These are phyloP conservation scores for Medicago lupulina DNA, from an alignment of 306 rosid species.

Conservation along the genomic window DNA sequence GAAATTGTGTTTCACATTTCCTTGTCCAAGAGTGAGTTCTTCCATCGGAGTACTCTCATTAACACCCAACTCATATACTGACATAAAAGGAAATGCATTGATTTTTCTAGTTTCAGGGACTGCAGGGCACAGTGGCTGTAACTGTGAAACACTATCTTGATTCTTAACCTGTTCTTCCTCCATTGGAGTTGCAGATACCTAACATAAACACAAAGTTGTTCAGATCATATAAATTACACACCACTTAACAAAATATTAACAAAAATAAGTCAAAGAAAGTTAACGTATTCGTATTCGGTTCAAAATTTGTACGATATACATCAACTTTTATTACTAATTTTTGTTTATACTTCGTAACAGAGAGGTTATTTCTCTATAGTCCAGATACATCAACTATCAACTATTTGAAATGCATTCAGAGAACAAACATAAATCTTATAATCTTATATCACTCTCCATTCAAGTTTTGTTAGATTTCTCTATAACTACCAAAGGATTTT, in stretches of 20 bases:
- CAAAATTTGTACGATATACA: no score
- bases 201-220: constrained; percentile 27
- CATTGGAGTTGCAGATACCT: constrained; percentile 76
- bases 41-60: constrained; percentile 52
- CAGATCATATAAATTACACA: constrained; percentile 29
- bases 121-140: constrained; percentile 52
- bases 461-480: constrained; percentile 6
- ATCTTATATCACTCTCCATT: constrained; percentile 2
- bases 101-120: constrained; percentile 56
- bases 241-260: no score
- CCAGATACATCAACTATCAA: no score
- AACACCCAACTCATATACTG: constrained; percentile 53
- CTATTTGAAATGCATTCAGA: constrained; percentile 6
- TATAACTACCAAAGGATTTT: constrained; percentile 31
- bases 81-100: constrained; percentile 57
- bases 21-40: constrained; percentile 61
- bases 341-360: no score
- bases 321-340: no score
- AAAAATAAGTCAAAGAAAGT: no score
- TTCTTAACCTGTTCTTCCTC: constrained; percentile 70
- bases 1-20: constrained; percentile 46
- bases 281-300: no score
- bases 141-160: constrained; percentile 60
- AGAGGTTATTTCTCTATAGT: background rate
- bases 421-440: constrained; percentile 21